Evolutionary conservation across 2,329 filamentous ascomycete species (phyloP), one percentile per base, ranked within the genome.

Genomic region (Colletotrichum orbiculare): DNA sequence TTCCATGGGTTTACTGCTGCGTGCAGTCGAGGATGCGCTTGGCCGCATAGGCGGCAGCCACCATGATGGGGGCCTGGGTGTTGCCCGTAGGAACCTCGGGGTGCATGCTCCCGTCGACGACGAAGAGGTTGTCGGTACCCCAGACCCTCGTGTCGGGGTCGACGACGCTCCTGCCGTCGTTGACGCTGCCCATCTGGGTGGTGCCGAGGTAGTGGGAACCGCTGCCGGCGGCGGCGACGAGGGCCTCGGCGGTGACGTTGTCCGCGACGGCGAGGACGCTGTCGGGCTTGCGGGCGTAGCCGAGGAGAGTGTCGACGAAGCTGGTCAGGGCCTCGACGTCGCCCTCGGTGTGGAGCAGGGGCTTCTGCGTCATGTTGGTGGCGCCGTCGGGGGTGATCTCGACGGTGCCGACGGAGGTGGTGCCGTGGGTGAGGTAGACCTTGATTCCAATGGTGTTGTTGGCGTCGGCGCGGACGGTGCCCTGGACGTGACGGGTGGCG

Each of bases 401-500:
- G 12, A 85, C 74, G 9, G 79, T 71, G 42, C 83, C 80, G 54
- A 78, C 75, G 46, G 84, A 85, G 5, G 79, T 80, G 4, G 81
- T 78, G 15, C 82, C 81, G 45, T 84, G 82, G 15, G 79, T 84
- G 17, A 86, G 77, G 75, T 85, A 85, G 7, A 84, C 75, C 71
- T 83, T 81, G 54, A 81, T 76, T 39, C 78, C 79, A 60, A 85
- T 73, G 35, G 79, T 74, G 48, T 80, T 79, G 41, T 77, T 71
- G 12, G 78, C 76, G 1, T 78, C 72, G 0, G 79, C 76, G 66
- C 79, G 79, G 73, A 79, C 81, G 9, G 82, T 84, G 42, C 81
- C 83, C 71, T 85, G 78, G 52, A 79, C 62, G 67, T 73, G 75
- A n/a, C 75, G 72, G 46, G 74, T 76, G 33, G 71, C 71, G 4